Percentiles rank a stretch among this genome's conserved stretches.
Conservation (phyloP, 176 grass and related monocot species). For the Bothriochloa decipiens region DNA sequence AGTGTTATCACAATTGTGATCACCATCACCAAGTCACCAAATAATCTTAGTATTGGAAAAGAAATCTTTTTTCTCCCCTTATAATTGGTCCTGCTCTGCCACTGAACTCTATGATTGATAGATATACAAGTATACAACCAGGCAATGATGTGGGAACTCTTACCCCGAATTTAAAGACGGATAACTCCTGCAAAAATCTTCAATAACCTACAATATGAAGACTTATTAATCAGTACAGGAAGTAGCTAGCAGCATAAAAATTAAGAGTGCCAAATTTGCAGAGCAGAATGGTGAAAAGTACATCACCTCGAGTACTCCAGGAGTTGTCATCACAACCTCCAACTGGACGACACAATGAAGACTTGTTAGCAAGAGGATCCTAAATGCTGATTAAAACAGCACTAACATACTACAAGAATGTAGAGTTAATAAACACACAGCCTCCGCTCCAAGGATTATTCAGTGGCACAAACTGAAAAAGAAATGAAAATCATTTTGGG, state of each 20-base stretch:
- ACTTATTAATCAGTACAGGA: slow-evolving; percentile 5
- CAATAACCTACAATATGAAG: slow-evolving; percentile 51
- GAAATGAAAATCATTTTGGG: neutral
- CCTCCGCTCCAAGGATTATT: neutral
- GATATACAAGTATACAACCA: neutral
- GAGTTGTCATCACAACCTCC: slow-evolving; percentile 85
- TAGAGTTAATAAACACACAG: neutral
- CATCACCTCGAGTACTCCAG: slow-evolving; percentile 72
- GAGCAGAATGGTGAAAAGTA: slow-evolving; percentile 1
- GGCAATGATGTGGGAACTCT: neutral
- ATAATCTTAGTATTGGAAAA: neutral
- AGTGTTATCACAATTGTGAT: neutral
- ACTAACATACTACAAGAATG: neutral
- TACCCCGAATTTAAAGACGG: slow-evolving; percentile 82
- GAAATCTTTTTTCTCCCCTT: neutral
- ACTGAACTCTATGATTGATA: neutral
- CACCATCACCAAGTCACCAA: neutral
- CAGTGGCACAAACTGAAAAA: neutral
- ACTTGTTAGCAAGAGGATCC: neutral
- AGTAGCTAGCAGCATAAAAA: neutral
- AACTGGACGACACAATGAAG: slow-evolving; percentile 53
- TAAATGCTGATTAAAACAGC: neutral
- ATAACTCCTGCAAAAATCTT: slow-evolving; percentile 60
- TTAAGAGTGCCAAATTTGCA: neutral
- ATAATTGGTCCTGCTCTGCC: neutral